A percentile compares a stretch with the other conserved stretches of the same genome.
Evolutionary conservation across 176 grass and related monocot species (phyloP).

Genomic region (Oropetium thomaeum): DNA sequence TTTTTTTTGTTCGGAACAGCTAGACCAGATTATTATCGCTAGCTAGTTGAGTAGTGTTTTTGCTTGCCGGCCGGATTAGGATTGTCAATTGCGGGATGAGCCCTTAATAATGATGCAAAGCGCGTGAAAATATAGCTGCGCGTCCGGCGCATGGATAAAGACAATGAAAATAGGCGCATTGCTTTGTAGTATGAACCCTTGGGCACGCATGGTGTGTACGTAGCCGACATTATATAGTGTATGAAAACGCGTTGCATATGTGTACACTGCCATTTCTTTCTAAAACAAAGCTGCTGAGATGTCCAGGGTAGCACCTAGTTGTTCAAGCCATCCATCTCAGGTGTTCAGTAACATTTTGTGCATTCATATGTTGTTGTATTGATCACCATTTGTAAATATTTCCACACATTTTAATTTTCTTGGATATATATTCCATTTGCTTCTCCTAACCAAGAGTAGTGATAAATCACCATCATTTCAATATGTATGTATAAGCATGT

Average conservation of each 20-base stretch:
- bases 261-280: not conserved
- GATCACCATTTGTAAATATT: not conserved
- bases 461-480: no score
- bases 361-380: not conserved
- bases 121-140: not conserved
- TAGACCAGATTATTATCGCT: not conserved
- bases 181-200: constrained; percentile 26
- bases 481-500: no score
- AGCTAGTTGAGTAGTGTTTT: not conserved
- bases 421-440: not conserved
- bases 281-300: not conserved
- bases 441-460: no score
- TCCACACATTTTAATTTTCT: not conserved
- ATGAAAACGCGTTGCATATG: constrained; percentile 19
- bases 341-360: not conserved
- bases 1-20: not conserved
- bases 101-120: constrained; percentile 16
- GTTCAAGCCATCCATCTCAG: not conserved
- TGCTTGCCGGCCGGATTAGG: not conserved
- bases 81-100: not conserved
- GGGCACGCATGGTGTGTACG: constrained; percentile 19
- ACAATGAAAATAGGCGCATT: not conserved
- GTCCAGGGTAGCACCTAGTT: no score
- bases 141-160: constrained; percentile 12
- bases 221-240: not conserved